Conservation (phyloP, 2,329 filamentous ascomycete species). For the Cercospora beticola region DNA sequence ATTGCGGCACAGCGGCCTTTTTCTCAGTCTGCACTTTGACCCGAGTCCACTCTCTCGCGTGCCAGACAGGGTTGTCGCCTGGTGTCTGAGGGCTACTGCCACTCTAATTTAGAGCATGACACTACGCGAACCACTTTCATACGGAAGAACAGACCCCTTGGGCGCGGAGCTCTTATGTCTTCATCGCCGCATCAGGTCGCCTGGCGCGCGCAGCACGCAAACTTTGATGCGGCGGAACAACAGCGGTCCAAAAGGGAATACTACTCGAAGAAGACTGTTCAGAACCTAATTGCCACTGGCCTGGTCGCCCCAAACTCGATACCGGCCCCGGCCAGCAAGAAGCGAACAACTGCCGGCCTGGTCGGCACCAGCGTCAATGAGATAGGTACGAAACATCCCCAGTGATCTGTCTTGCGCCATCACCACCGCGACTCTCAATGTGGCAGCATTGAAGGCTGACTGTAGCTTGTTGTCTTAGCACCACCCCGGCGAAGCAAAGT, state of each 20-base stretch:
- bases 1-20: not conserved
- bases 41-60: constrained; percentile 5
- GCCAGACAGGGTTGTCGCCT: constrained; percentile 1
- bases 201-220: constrained; percentile 16
- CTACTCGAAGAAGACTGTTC: constrained; percentile 22
- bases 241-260: constrained; percentile 18
- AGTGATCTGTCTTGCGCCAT: constrained; percentile 2
- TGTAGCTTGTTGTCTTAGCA: constrained; percentile 24
- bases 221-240: constrained; percentile 20
- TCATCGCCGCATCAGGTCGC: constrained; percentile 21
- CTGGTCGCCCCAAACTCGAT: constrained; percentile 17
- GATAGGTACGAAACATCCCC: constrained; percentile 26
- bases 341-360: constrained; percentile 19
- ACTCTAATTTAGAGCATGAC: constrained; percentile 29
- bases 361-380: constrained; percentile 21
- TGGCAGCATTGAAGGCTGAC: constrained; percentile 19
- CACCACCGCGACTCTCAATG: constrained; percentile 5
- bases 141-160: constrained; percentile 12
- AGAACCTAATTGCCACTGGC: constrained; percentile 23
- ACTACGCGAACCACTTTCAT: constrained; percentile 23
- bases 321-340: constrained; percentile 1
- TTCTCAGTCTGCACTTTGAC: not conserved
- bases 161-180: constrained; percentile 14
- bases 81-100: constrained; percentile 25
- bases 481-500: constrained; percentile 25